Base-by-base conservation (phyloP, 129 eudicot genomes). In the Flaveria trinervia region DNA sequence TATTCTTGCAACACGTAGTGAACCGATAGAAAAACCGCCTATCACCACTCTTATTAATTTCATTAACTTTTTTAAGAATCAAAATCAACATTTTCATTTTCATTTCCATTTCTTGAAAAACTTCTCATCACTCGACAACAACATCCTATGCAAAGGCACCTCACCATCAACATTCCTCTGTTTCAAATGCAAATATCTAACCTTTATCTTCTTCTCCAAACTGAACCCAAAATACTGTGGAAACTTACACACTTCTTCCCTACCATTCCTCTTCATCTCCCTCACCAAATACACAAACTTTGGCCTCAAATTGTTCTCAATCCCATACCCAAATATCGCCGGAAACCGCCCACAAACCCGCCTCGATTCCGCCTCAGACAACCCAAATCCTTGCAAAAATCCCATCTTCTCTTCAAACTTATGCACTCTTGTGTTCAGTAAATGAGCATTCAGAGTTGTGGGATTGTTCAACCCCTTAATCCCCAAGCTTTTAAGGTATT, bases 191-290 rank as follows among this genome's bases (percentile, higher is more conserved):
- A 81, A 25, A 74, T 84, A 83, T 70, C 93, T 86, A 0, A 84
- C 84, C 41, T 71, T 72, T 46, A 88, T 89, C 76, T 85, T 50
- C 59, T 69, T 82, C 51, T 66, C 81, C 85, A 89, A 74, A 77
- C 93, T 89, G 69, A 76, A 89, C 23, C 84, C 91, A 20, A 87
- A 87, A 72, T 87, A 87, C 86, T 89, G 89, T 7, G 93, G 93
- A 74, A 89, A 89, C 83, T 61, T 85, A 5, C 65, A 76, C 46
- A 86, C 77, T 77, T 89, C 93, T 1, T 82, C 85, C 28, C 79
- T 55, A 22, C 77, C 80, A 65, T 76, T 20, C 71, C 86, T 86
- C 77, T 77, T 68, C 90, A 89, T 89, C 49, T 68, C 87, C 83
- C 64, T 72, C 43, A 77, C 82, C 80, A 89, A 80, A 55, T 84